Evolutionary conservation across 371 early-diverging fungal species (phyloP), one percentile per base, ranked within the genome.

Genomic region (Circinella minor): DNA sequence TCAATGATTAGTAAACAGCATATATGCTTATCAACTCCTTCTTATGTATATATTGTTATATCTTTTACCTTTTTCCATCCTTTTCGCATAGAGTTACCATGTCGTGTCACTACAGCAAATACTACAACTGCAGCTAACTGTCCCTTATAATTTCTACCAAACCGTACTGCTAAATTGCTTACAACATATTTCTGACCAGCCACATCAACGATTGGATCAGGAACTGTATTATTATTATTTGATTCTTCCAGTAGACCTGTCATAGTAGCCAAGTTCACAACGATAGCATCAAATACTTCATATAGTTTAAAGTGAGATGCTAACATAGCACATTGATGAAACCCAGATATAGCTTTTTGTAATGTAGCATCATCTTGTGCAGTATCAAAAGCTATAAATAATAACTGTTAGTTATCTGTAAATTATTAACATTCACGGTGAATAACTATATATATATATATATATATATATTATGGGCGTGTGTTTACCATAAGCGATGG

Each of bases 101-200:
- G 91, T 74, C 91, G 90, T 10, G 87, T 84, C 3, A 89, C 92
- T 15, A 96, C 81, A 18, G 90, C 89, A 77, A 97, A 94, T 69
- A 93, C 83, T 9, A 95, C 87, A 11, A 96, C 93, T 36, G 95
- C 89, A 0, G 96, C 96, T 36, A 96, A 79, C 75, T 97, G 97
- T 4, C 93, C 94, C 65, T 92, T 91, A 74, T 93, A 94, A 70
- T 93, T 92, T 63, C 91, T 86, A 62, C 97, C 97, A 81, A 98
- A 92, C 49, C 95, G 92, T 18, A 95, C 88, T 0, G 93, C 88
- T 61, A 89, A 74, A 39, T 89, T 83, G 38, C 90, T 89, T 37
- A 94, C 85, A n/a, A 88, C 87, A 60, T 90, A 75, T 38, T 91
- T 87, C 65, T 84, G 84, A 69, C 88, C 86, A 5, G 88, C 89